Evolutionary conservation across 139 green algal species (phyloP).

Genomic region (Closterium sp.): DNA sequence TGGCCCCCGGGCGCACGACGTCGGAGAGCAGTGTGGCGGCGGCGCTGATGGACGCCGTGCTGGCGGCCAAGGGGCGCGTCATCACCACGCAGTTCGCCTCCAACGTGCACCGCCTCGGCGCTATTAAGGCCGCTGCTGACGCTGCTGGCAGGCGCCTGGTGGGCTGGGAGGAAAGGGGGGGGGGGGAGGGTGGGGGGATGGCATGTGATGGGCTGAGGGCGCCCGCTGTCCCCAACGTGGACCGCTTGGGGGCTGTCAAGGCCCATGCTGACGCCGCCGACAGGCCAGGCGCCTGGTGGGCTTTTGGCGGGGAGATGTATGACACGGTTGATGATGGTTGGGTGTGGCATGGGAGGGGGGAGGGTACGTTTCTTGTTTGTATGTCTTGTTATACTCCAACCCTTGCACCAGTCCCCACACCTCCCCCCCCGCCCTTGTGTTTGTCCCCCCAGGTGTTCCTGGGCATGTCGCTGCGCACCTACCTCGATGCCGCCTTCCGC

Average conservation of each 20-base stretch:
- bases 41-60: conserved; percentile 67
- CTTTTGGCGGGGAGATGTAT: too few species aligned
- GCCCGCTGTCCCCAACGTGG: too few species aligned
- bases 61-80: conserved; percentile 75
- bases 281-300: too few species aligned
- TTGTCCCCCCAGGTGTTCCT: conserved; percentile 73
- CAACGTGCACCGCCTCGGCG: conserved; percentile 84
- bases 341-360: too few species aligned
- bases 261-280: too few species aligned
- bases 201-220: too few species aligned
- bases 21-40: conserved; percentile 77
- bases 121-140: conserved; percentile 91
- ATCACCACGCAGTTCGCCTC: conserved; percentile 92
- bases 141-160: conserved; percentile 69
- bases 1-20: conserved; percentile 83
- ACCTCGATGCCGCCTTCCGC: conserved; percentile 86
- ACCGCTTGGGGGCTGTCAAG: too few species aligned
- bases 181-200: too few species aligned
- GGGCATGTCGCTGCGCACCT: conserved; percentile 83
- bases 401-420: too few species aligned
- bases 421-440: neutral
- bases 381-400: neutral
- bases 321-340: too few species aligned
- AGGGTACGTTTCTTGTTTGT: neutral
- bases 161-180: too few species aligned